Percentiles rank a stretch among this genome's conserved stretches.
phyloP scores from a whole-genome alignment of 306 rosid genomes.

The Canavalia gladiata region DNA sequence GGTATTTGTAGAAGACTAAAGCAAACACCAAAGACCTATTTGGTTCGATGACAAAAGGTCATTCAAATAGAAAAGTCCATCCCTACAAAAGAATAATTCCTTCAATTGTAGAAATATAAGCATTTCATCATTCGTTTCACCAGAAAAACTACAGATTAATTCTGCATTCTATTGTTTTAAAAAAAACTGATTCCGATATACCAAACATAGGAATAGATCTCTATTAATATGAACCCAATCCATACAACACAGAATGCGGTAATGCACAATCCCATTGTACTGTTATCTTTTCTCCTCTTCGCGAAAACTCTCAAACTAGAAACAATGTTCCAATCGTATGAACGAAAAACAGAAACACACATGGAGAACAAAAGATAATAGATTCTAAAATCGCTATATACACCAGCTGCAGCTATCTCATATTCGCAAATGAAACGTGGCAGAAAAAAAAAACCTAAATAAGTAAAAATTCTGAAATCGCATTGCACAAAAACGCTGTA shows the following conservation, averaged over 20 bases:
- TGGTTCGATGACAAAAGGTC: no score
- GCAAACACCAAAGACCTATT: no score
- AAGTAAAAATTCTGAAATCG: neutral
- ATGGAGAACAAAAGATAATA: no score
- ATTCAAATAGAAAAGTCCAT: neutral
- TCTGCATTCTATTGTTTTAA: no score
- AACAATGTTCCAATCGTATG: neutral
- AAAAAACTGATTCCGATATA: neutral
- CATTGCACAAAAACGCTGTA: neutral
- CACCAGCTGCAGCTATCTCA: no score
- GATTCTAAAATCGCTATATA: no score
- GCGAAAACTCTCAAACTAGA: neutral
- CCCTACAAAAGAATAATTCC: neutral
- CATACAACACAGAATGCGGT: neutral
- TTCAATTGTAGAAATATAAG: neutral
- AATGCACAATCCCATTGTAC: neutral
- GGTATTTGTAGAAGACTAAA: no score
- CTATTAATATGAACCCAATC: no score
- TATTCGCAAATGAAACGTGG: neutral
- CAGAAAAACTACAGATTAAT: no score
- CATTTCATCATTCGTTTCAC: no score
- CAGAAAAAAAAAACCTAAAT: neutral
- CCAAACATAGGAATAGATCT: neutral
- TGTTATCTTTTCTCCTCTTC: neutral
- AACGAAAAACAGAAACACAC: neutral